Evolutionary conservation across 2,329 filamentous ascomycete species (phyloP), one percentile per base, ranked within the genome.

Genomic region (Aphanocladium album): DNA sequence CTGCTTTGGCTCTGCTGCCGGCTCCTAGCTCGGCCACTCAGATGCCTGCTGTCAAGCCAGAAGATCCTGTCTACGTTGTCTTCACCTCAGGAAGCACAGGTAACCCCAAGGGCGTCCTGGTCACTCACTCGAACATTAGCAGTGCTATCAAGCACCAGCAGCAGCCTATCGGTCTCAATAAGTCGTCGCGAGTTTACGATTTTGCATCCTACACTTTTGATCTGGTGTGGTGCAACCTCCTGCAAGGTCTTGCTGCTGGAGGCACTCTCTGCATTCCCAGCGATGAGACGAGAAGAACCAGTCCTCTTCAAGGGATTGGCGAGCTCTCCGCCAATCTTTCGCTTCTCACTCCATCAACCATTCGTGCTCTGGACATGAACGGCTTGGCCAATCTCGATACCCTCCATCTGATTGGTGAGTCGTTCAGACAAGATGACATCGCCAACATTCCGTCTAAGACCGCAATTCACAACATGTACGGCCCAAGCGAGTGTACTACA

Each of bases 101-200:
- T 2, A 62, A 63, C 7, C 64, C 69, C 6, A 70, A 70, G 39
- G 69, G 69, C n/a, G 65, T 65, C 2, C 57, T 67, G 3, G 60
- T 65, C 43, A 62, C 57, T 17, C 68, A 67, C 19, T 16, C 56
- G 5, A 59, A 65, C 49, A 64, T 64, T 19, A 60, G 60, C 43
- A 64, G 52, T 41, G 60, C 66, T 19, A 60, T 64, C 56, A 46
- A 35, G 17, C 65, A 60, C 30, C 69, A 61, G 41, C 49, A 63
- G 5, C 61, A 64, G 17, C 47, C 58, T 2, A 52, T 66, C 14
- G 62, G 65, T 6, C 66, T 67, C 52, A 62, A 23, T 8, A 27
- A 33, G 9, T 43, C 59, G 14, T 59, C 65, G 4, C 57, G 68
- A 7, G 64, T 67, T 2, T 65, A 56, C 19, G 53, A 56, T 16